Base-by-base conservation (phyloP, 1,284 basidiomycete genomes). In the Trametes pubescens region DNA sequence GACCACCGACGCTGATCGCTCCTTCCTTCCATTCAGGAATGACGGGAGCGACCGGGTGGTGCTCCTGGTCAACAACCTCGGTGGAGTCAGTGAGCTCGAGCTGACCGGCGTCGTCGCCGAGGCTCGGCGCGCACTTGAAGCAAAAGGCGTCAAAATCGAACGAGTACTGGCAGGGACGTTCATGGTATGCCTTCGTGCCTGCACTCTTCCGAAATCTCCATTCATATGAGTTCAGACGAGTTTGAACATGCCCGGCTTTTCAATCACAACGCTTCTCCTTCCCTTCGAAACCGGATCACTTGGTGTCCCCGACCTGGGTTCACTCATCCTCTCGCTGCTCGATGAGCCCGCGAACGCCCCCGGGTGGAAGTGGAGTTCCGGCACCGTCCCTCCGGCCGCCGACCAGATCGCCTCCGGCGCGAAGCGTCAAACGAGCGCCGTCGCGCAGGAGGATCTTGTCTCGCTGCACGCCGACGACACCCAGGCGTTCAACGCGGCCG, bases 191-290 rank as follows among this genome's bases (percentile, higher is more conserved):
- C 29, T 2, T 24, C 43, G 52, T 38, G 48, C 40, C 16, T 53
- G 21, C 64, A 52, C 18, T 58, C 37, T 60, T 69, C 10, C 44
- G 43, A 1, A 51, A 4, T 26, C 3, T 14, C 6, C 2, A 13
- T 22, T 34, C 13, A 51, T n/a, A 18, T 16, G 3, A 16, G n/a
- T 13, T 1, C 68, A 93, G 92, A 94, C 94, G 24, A 96, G 94
- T 59, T 84, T 98, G 67, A 95, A 95, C 79, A 95, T 98, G 92
- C 94, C 95, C 35, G 96, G 96, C 2, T 96, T 98, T 79, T 96
- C 94, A 6, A 80, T 98, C 65, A 94, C 96, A 0, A 83, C 96
- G 13, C 83, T 98, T 14, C 86, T 95, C 32, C 87, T 98, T 8
- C 93, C 95, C 10, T 75, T 74, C 40, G 81, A 82, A 49, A 69